These are phyloP conservation scores for Chrysosporium queenslandicum DNA, from an alignment of 2,329 filamentous ascomycete species.

Conservation along the genomic window DNA sequence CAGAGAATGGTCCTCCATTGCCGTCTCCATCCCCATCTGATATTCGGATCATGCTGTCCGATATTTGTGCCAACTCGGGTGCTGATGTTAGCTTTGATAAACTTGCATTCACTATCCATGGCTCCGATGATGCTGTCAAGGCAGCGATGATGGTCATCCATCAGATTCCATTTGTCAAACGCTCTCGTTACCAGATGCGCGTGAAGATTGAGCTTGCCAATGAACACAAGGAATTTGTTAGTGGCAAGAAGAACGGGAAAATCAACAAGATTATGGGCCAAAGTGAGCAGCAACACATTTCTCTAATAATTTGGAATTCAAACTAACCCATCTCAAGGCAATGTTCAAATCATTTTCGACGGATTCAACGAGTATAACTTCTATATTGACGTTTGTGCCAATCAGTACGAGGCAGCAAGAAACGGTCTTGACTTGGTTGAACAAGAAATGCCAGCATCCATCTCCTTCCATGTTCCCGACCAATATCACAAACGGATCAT, in stretches of 20 bases:
- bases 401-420: constrained; percentile 87
- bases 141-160: constrained; percentile 89
- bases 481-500: constrained; percentile 99
- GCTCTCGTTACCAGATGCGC: constrained; percentile 81
- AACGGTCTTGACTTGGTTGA: constrained; percentile 86
- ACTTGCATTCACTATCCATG: constrained; percentile 84
- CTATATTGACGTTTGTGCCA: constrained; percentile 93
- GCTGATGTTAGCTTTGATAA: constrained; percentile 93
- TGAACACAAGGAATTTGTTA: constrained; percentile 98
- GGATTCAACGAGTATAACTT: constrained; percentile 99
- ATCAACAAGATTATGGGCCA: constrained; percentile 99
- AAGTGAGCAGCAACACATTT: constrained; percentile 46
- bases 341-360: constrained; percentile 97
- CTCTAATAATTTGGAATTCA: constrained; percentile 14
- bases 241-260: constrained; percentile 98
- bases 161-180: constrained; percentile 77
- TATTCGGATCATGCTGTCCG: constrained; percentile 79
- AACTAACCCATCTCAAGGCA: constrained; percentile 43
- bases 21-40: constrained; percentile 56
- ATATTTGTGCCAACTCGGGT: constrained; percentile 93
- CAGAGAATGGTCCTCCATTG: constrained; percentile 52
- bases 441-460: constrained; percentile 97
- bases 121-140: constrained; percentile 93
- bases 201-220: constrained; percentile 98
- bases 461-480: constrained; percentile 97